Conservation (phyloP, 352 stramenopile genomes). For the Phytophthora uliginosa region DNA sequence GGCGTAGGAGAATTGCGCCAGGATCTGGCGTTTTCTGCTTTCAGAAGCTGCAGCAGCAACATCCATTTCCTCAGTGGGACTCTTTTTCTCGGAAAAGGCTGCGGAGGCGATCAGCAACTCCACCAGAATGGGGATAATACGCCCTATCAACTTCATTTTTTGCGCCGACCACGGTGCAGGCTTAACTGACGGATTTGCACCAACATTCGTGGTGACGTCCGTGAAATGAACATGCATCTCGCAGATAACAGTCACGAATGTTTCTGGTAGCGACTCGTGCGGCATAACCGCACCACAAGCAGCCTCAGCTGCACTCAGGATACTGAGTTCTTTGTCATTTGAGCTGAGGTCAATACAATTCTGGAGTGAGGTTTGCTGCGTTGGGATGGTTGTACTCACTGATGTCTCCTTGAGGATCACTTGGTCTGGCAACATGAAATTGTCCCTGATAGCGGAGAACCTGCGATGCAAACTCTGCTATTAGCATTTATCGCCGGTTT, state of each 20-base stretch:
- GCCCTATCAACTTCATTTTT: constrained; percentile 45
- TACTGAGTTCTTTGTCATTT: constrained; percentile 51
- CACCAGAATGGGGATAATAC: constrained; percentile 49
- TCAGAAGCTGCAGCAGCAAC: not conserved
- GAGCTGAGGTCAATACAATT: constrained; percentile 55
- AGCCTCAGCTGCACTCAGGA: constrained; percentile 38
- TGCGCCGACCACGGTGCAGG: constrained; percentile 35
- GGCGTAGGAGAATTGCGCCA: constrained; percentile 44
- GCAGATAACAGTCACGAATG: constrained; percentile 44
- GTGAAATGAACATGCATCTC: constrained; percentile 51
- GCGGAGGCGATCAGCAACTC: constrained; percentile 50
- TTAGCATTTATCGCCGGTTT: not conserved
- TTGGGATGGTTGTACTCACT: constrained; percentile 13
- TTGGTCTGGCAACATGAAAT: constrained; percentile 62
- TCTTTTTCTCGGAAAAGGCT: constrained; percentile 31
- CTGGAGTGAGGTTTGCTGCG: constrained; percentile 30
- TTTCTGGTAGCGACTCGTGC: constrained; percentile 51
- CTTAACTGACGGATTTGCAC: constrained; percentile 4
- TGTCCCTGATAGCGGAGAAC: constrained; percentile 65
- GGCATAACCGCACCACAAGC: constrained; percentile 48
- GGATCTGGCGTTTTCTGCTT: constrained; percentile 33
- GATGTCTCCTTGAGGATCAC: constrained; percentile 63
- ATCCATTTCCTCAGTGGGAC: constrained; percentile 8
- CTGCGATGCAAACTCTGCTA: constrained; percentile 20
- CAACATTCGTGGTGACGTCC: constrained; percentile 2